A percentile compares a stretch with the other conserved stretches of the same genome.
These are phyloP conservation scores for Daldinia caldariorum DNA, from an alignment of 495 filamentous ascomycete genomes.

Conservation along the genomic window DNA sequence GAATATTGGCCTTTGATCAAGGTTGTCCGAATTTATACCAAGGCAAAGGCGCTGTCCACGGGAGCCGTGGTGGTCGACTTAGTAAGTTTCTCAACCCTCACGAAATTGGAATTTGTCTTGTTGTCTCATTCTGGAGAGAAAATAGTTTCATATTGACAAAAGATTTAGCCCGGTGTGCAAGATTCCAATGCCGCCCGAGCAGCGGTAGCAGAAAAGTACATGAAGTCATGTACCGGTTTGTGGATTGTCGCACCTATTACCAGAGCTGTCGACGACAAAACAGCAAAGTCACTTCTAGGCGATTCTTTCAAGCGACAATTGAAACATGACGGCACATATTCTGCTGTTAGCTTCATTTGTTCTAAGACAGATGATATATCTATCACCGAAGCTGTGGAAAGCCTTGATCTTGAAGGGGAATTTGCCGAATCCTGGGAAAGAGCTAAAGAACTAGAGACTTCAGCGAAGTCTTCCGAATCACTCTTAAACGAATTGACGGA, in stretches of 20 bases:
- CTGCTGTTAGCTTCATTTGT: conserved; percentile 70
- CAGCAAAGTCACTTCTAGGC: conserved; percentile 68
- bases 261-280: conserved; percentile 72
- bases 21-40: conserved; percentile 69
- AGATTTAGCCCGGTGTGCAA: conserved; percentile 63
- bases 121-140: background rate
- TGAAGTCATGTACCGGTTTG: conserved; percentile 63
- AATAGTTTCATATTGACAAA: conserved; percentile 4
- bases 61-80: conserved; percentile 74
- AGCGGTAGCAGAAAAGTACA: conserved; percentile 68
- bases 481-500: conserved; percentile 33
- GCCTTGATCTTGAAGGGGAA: conserved; percentile 58
- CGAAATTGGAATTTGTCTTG: background rate
- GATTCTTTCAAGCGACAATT: conserved; percentile 71
- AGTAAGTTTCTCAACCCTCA: conserved; percentile 42
- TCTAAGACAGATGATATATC: conserved; percentile 75
- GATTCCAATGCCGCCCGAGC: conserved; percentile 73
- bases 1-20: conserved; percentile 75
- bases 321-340: conserved; percentile 69
- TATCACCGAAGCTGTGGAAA: conserved; percentile 47
- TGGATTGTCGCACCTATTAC: conserved; percentile 75
- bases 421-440: conserved; percentile 39
- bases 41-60: conserved; percentile 64
- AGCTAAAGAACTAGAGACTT: conserved; percentile 25
- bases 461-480: conserved; percentile 53